Conservation (phyloP, 2,329 filamentous ascomycete genomes). For the Penicillium sp. region DNA sequence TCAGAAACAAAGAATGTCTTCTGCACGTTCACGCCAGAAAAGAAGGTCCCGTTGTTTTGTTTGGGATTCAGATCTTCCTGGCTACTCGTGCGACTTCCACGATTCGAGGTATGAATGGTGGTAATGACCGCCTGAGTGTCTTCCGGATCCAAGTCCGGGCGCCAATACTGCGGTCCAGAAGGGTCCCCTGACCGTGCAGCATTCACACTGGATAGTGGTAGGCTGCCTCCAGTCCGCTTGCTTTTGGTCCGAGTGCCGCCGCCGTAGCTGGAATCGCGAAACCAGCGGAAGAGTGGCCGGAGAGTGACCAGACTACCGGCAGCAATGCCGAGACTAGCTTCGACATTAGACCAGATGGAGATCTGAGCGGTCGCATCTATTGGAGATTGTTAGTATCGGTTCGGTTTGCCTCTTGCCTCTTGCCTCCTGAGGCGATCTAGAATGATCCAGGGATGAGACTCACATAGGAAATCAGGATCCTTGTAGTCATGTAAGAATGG, state of each 20-base stretch:
- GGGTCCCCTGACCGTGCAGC: constrained; percentile 13
- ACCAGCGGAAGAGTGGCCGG: constrained; percentile 48
- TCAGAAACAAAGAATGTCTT: constrained; percentile 35
- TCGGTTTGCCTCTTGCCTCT: background rate
- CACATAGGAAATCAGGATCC: constrained; percentile 34
- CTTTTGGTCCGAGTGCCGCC: constrained; percentile 26
- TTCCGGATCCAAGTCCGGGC: constrained; percentile 29
- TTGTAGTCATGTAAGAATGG: constrained; percentile 36
- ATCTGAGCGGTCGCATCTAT: constrained; percentile 35
- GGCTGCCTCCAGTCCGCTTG: constrained; percentile 27
- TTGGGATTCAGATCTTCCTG: constrained; percentile 35
- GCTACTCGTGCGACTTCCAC: constrained; percentile 30
- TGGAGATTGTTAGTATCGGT: constrained; percentile 11
- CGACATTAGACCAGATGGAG: constrained; percentile 44
- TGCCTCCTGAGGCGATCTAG: background rate
- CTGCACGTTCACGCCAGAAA: constrained; percentile 33
- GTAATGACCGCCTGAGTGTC: constrained; percentile 27
- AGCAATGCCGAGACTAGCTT: constrained; percentile 42
- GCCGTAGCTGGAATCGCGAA: constrained; percentile 28
- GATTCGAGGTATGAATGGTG: constrained; percentile 28
- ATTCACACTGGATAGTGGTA: constrained; percentile 33
- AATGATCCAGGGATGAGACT: constrained; percentile 6
- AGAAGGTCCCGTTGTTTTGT: constrained; percentile 16
- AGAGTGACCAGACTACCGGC: constrained; percentile 51
- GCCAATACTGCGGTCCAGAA: constrained; percentile 30